Evolutionary conservation across 495 filamentous ascomycete genomes (phyloP), one percentile per base, ranked within the genome.

Genomic region (Melanomma pulvis-pyrius): DNA sequence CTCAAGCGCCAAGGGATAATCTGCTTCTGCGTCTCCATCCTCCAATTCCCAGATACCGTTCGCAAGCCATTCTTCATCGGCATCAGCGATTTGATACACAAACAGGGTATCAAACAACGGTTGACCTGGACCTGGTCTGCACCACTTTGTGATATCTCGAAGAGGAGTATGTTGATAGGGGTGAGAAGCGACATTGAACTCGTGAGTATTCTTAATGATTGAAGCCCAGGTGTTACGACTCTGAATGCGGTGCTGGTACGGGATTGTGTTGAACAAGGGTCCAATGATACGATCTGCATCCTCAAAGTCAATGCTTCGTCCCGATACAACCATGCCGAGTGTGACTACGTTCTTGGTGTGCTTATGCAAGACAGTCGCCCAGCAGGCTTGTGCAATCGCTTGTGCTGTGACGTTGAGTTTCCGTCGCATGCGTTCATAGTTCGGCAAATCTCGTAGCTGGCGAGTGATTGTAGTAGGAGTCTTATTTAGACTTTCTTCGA

Each of bases 261-360:
- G 91, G 0, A 97, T 79, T 0, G 93, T 97, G 75, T 97, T 98
- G 81, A 98, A 96, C 3, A 96, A 74, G 0, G 93, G 93, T 0
- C 94, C 94, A 56, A 93, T 84, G 8, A 89, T 82, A 9, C 81
- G 76, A 34, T 96, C 91, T 15, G 86, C 83, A 0, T 79, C 82
- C 28, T 88, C 82, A 21, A 88, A 73, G 25, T 88, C 82, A 1
- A 96, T 81, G 12, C 84, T 80, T 55, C 91, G 81, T 1, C 91
- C 91, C 19, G 90, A 90, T 1, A 89, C 82, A 22, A 94, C 81
- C 6, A 89, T 74, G 1, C 90, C 90, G 56, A 91, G 80, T 0
- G 84, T 76, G 7, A 82, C 74, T 5, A 69, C 63, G 11, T 71
- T 59, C 6, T 75, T 75, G 21, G 76, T 74, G 49, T 81, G 78